phyloP scores from a whole-genome alignment of 805 yeast species.

The Suhomyces sp. region DNA sequence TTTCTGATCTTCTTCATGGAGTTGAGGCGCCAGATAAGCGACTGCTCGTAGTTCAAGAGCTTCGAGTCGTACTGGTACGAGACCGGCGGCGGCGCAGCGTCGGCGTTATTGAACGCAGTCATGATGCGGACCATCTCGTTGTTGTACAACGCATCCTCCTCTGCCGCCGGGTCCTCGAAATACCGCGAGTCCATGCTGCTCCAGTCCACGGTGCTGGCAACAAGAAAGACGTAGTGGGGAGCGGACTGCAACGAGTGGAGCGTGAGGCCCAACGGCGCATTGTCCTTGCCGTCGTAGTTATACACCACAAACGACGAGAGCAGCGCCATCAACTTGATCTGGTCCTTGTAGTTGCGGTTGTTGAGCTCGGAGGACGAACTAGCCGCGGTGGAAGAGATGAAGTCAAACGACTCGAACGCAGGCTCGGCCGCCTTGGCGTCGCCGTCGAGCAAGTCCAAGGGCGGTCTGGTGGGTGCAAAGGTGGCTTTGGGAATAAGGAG shows the following conservation, averaged over 20 bases:
- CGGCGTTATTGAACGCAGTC: neutral
- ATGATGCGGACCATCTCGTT: conserved; percentile 2
- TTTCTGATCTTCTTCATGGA: conserved; percentile 25
- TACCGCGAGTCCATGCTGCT: neutral
- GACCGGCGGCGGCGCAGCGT: neutral
- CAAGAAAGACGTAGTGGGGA: conserved; percentile 16
- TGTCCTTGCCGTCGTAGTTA: conserved; percentile 17
- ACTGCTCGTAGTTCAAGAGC: conserved; percentile 31
- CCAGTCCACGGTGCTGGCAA: conserved; percentile 14
- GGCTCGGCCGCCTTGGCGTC: neutral
- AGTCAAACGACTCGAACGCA: conserved; percentile 3
- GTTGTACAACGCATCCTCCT: conserved; percentile 1
- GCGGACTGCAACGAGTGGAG: conserved; percentile 17
- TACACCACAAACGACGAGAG: conserved; percentile 32
- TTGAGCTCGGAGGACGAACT: conserved; percentile 13
- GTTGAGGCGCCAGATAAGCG: conserved; percentile 32
- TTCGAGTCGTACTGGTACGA: conserved; percentile 9
- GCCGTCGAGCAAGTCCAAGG: conserved; percentile 1
- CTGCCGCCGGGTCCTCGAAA: conserved; percentile 1
- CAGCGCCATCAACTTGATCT: conserved; percentile 29
- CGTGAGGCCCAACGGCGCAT: conserved; percentile 8
- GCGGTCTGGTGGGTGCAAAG: neutral
- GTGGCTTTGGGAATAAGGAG: conserved; percentile 6
- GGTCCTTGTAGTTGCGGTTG: conserved; percentile 30
- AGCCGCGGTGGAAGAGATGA: neutral